A percentile compares a stretch with the other conserved stretches of the same genome.
Conservation (phyloP, 2,329 filamentous ascomycete genomes). For the Cordyceps sp. region DNA sequence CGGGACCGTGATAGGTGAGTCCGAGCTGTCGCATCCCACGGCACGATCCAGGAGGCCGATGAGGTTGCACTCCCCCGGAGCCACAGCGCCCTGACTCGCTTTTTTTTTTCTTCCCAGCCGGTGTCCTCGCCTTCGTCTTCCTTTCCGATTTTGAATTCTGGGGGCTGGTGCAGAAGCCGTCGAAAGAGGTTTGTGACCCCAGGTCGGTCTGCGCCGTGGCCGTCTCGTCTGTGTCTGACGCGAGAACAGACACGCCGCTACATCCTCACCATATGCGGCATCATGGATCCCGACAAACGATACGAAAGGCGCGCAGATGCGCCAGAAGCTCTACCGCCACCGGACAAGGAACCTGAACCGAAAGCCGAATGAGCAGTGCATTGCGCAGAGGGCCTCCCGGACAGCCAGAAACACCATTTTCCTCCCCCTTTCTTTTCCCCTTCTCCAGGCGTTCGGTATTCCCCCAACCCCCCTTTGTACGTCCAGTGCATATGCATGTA, state of each 20-base stretch:
- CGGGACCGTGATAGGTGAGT: slow-evolving; percentile 36
- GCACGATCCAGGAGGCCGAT: too few species aligned
- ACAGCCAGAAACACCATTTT: too few species aligned
- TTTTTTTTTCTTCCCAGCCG: too few species aligned
- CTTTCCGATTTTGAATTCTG: slow-evolving; percentile 28
- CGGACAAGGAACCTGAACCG: slow-evolving; percentile 10
- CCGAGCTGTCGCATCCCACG: background rate
- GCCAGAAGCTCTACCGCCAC: slow-evolving; percentile 2
- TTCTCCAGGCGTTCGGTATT: too few species aligned
- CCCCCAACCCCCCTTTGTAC: too few species aligned
- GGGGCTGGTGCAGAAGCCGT: slow-evolving; percentile 24
- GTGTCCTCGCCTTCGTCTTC: slow-evolving; percentile 19
- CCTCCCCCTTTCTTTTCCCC: too few species aligned
- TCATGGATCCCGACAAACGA: slow-evolving; percentile 22
- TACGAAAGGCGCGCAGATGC: slow-evolving; percentile 20
- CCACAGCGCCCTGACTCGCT: background rate
- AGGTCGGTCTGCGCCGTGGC: background rate
- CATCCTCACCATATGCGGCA: slow-evolving; percentile 21
- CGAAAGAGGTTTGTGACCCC: slow-evolving; percentile 19
- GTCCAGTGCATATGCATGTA: too few species aligned
- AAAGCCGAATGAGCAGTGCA: slow-evolving; percentile 10
- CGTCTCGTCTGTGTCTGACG: background rate
- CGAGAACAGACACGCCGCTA: slow-evolving; percentile 17
- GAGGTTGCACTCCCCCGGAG: too few species aligned
- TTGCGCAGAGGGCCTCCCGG: too few species aligned